These are phyloP conservation scores for Symbiodinium pilosum DNA, from an alignment of 73 alveolate genomes.

Conservation along the genomic window DNA sequence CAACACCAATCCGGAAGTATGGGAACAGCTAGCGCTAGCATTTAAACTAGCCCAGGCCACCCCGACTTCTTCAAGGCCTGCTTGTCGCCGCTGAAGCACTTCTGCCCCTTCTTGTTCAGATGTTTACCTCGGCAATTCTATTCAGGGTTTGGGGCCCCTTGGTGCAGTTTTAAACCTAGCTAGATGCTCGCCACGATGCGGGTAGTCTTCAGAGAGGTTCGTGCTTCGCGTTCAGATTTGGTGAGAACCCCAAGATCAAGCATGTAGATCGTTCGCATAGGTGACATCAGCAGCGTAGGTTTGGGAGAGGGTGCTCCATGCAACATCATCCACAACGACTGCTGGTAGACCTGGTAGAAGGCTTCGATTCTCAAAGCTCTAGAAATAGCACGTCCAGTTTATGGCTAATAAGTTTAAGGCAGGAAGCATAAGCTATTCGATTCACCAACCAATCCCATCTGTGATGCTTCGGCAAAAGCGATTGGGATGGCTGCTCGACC, in stretches of 20 bases:
- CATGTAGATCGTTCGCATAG: neutral
- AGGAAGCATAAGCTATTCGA: neutral
- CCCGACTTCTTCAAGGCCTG: neutral
- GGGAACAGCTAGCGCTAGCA: neutral
- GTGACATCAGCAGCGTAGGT: neutral
- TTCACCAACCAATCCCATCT: conserved; percentile 44
- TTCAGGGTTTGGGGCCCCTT: neutral
- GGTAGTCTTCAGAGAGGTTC: neutral
- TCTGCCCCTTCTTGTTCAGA: neutral
- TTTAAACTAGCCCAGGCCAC: neutral
- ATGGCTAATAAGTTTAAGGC: no score
- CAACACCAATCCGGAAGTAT: neutral
- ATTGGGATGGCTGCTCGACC: neutral
- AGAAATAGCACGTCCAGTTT: no score
- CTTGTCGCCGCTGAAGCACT: neutral
- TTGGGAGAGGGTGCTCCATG: neutral
- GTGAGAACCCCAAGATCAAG: neutral
- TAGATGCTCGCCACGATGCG: neutral
- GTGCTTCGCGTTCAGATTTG: neutral
- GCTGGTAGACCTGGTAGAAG: neutral
- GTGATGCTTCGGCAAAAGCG: neutral
- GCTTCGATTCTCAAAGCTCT: no score
- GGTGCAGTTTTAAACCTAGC: neutral
- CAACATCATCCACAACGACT: neutral
- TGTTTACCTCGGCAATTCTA: neutral